Base-by-base conservation (phyloP, 192 early-diverging fungal species). In the Entophlyctis luteolus region DNA sequence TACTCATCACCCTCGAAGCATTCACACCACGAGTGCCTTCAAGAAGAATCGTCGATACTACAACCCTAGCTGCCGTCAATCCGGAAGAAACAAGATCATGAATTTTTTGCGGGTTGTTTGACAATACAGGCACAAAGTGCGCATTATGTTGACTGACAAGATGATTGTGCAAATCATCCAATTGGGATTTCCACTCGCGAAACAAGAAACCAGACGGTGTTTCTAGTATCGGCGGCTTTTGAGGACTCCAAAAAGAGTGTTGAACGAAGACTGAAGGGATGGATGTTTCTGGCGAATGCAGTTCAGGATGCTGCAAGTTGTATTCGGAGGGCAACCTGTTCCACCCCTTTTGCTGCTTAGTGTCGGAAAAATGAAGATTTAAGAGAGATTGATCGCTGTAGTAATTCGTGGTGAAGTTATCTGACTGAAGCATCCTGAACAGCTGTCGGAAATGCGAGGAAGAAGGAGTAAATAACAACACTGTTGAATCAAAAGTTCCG, bases 251-350 rank as follows among this genome's bases (percentile, higher is more conserved):
- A 42, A 42, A 42, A 8, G 39, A 42, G 8, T 8, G 10, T 42
- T 42, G 39, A n/a, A 42, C 39, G n/a, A n/a, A 8, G n/a, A 42
- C 39, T 12, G 39, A 12, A 42, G 39, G n/a, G n/a, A n/a, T n/a
- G n/a, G n/a, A n/a, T 12, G 10, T 8, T n/a, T 42, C n/a, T n/a
- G 39, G 39, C n/a, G 39, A 8, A 12, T 8, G 10, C 39, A 59
- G 38, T n/a, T n/a, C 14, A 4, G 57, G 57, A 59, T 59, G 57
- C 38, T 59, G 57, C 4, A 27, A 14, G 38, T 59, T 59, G 38
- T 39, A 59, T 5, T 14, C 5, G 18, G 38, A 36, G 28, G 57
- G 57, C 18, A 59, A 10, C 4, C n/a, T 29, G 5, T 4, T 29
- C 54, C 54, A 55, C 10, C 22, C 5, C 12, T 52, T 6, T 6